A percentile compares a stretch with the other conserved stretches of the same genome.
These are phyloP conservation scores for Pseudocercospora ulei DNA, from an alignment of 2,329 filamentous ascomycete genomes.

Conservation along the genomic window DNA sequence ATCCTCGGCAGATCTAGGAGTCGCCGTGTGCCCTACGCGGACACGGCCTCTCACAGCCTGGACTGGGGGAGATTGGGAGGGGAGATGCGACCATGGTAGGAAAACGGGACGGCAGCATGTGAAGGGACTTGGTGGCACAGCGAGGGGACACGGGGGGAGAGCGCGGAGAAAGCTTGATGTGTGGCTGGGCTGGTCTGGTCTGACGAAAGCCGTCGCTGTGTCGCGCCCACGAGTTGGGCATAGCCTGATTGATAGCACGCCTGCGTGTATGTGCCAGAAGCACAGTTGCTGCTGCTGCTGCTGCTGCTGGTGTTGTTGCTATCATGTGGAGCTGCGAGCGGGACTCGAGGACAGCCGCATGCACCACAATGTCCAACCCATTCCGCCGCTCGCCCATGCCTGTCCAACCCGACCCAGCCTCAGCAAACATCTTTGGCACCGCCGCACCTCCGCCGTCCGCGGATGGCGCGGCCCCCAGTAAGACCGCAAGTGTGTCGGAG, in stretches of 20 bases:
- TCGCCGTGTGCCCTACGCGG: background rate
- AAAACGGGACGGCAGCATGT: background rate
- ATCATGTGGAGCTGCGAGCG: slow-evolving; percentile 8
- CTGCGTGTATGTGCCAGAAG: background rate
- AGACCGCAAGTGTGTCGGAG: slow-evolving; percentile 14
- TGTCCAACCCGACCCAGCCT: slow-evolving; percentile 18
- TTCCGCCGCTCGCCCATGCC: slow-evolving; percentile 27
- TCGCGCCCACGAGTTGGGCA: background rate
- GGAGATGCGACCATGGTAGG: background rate
- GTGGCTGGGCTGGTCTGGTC: too few species aligned
- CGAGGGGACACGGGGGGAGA: background rate
- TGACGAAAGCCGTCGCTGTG: slow-evolving; percentile 3
- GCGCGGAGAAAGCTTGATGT: too few species aligned
- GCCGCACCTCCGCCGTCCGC: background rate
- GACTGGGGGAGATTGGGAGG: background rate
- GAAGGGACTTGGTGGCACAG: background rate
- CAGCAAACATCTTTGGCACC: slow-evolving; percentile 14
- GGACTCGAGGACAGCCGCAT: slow-evolving; percentile 6
- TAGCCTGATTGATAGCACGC: background rate
- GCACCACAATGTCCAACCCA: slow-evolving; percentile 30
- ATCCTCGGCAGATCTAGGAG: too few species aligned
- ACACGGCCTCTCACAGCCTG: background rate
- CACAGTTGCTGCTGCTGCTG: background rate
- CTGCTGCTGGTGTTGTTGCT: too few species aligned
- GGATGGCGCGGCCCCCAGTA: slow-evolving; percentile 20